phyloP scores from a whole-genome alignment of 2,329 filamentous ascomycete genomes.

The Diaporthe longicolla region DNA sequence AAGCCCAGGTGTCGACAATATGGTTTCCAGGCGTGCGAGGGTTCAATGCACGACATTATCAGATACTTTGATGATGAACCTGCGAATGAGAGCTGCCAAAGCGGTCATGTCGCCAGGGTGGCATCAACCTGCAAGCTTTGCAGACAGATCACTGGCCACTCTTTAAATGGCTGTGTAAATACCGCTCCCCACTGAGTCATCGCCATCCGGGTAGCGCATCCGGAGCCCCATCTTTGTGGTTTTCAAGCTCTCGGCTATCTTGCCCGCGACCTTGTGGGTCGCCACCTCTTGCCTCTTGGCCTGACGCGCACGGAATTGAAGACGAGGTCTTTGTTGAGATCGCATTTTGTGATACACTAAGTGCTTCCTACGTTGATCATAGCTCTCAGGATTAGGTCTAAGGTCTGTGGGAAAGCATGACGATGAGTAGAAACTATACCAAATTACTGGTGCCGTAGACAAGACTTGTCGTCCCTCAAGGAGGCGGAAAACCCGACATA shows the following conservation, averaged over 20 bases:
- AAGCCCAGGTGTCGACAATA: conserved; percentile 3
- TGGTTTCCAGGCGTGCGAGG: conserved; percentile 9
- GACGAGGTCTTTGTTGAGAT: background rate
- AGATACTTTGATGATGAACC: background rate
- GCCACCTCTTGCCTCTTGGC: background rate
- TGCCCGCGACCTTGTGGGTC: conserved; percentile 8
- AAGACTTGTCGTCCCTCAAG: background rate
- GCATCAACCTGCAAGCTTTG: conserved; percentile 1
- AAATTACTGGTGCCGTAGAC: background rate
- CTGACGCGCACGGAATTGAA: too few species aligned
- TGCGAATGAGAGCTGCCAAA: background rate
- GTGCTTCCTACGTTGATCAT: conserved; percentile 3
- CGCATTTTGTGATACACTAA: background rate
- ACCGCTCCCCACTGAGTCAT: conserved; percentile 11
- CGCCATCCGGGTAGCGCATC: background rate
- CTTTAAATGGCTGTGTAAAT: background rate
- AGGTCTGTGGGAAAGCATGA: background rate
- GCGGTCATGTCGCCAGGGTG: background rate
- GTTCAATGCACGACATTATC: conserved; percentile 21
- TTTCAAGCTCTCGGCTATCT: conserved; percentile 28
- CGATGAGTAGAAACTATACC: too few species aligned
- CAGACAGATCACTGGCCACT: background rate
- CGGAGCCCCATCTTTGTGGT: conserved; percentile 10
- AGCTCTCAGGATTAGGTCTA: background rate
- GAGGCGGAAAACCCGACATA: background rate